Conservation (phyloP, 2,329 filamentous ascomycete genomes). For the Microcyclosporella mali region DNA sequence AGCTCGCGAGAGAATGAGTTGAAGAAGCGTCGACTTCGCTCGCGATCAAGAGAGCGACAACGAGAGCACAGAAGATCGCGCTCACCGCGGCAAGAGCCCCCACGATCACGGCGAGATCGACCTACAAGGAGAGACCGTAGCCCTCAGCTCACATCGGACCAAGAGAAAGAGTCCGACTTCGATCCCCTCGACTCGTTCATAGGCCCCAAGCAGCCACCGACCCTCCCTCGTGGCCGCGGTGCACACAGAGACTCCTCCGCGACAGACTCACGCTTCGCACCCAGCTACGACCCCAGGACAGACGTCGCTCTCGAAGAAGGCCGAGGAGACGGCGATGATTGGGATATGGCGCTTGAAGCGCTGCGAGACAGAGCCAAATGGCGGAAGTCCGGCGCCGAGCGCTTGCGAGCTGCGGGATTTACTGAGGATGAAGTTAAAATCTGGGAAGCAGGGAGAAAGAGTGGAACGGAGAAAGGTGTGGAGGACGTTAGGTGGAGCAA, state of each 20-base stretch:
- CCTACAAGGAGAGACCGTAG: not conserved
- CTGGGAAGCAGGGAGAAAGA: slow-evolving; percentile 57
- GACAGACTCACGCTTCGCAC: slow-evolving; percentile 76
- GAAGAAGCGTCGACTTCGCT: not conserved
- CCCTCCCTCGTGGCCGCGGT: slow-evolving; percentile 64
- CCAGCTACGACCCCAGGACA: slow-evolving; percentile 53
- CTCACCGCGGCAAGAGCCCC: slow-evolving; percentile 3
- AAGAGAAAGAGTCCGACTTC: slow-evolving; percentile 39
- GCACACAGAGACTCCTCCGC: slow-evolving; percentile 51
- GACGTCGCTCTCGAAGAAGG: slow-evolving; percentile 48
- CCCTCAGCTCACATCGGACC: not conserved
- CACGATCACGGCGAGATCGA: not conserved
- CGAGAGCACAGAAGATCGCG: slow-evolving; percentile 4
- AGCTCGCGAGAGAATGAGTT: not conserved
- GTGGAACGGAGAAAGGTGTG: slow-evolving; percentile 55
- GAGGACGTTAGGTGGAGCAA: slow-evolving; percentile 39
- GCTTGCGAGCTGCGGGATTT: slow-evolving; percentile 69
- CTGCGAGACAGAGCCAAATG: slow-evolving; percentile 73
- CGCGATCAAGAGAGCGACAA: slow-evolving; percentile 1
- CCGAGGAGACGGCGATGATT: slow-evolving; percentile 51
- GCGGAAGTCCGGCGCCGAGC: slow-evolving; percentile 66
- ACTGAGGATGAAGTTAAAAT: slow-evolving; percentile 62
- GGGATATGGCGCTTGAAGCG: slow-evolving; percentile 74
- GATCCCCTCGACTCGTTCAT: slow-evolving; percentile 72
- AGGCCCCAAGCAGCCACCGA: slow-evolving; percentile 54